Base-by-base conservation (phyloP, 2,329 filamentous ascomycete species). In the Pseudogymnoascus pannorum region DNA sequence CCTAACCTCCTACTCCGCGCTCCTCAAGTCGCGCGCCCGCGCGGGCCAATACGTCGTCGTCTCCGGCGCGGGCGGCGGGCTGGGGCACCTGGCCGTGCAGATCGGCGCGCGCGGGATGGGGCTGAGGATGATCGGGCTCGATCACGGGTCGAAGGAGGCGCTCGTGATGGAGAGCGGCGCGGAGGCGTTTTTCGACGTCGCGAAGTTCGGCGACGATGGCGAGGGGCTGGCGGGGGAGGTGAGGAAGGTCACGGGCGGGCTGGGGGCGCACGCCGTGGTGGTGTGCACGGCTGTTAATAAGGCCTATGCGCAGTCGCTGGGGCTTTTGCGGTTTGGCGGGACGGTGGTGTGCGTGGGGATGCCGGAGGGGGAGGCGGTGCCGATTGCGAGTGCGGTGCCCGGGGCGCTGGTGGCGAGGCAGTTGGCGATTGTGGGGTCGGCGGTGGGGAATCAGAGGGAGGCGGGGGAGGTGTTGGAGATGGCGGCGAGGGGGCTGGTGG, bases 181-280 rank as follows among this genome's bases (percentile, higher is more conserved):
- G 0, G 85, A 88, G 69, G 79, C 82, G 65, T 89, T 89, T 72
- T 76, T 89, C 62, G 83, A 87, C 64, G 76, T 88, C 62, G 82
- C 83, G 24, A 75, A 79, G 61, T 77, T n/a, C n/a, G n/a, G n/a
- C n/a, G n/a, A 79, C 42, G 76, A 78, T 11, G 75, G 85, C 5
- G 76, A 75, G 4, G 76, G 77, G 24, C 5, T 57, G 14, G 22
- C 48, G 29, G 29, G 6, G 24, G 80, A 85, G 48, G 82, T 88
- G 57, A 79, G 81, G 66, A 77, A 76, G 35, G 71, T 84, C 1
- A 84, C 84, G 0, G 79, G 77, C 2, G 83, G 83, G 0, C 8
- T 42, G 3, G 85, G 86, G 24, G 85, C 83, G 0, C 79, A 84
- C 62, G 82, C 82, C 1, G 85, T 84, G 1, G 72, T 88, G n/a